A percentile compares a stretch with the other conserved stretches of the same genome.
Evolutionary conservation across 2,329 filamentous ascomycete genomes (phyloP).

Genomic region (Anisogramma anomala): DNA sequence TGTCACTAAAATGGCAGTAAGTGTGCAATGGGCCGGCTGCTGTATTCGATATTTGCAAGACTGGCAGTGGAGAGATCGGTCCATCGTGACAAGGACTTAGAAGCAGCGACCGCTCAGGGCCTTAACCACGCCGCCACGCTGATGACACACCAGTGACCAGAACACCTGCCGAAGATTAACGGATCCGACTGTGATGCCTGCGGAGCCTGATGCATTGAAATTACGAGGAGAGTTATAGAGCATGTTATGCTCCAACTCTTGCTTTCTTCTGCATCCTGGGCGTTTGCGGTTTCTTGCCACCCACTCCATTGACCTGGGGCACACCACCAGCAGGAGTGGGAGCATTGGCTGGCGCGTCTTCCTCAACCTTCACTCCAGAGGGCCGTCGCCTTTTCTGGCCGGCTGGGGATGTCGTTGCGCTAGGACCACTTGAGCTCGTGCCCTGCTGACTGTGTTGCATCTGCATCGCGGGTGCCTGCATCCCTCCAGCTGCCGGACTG

Average conservation of each 20-base stretch:
- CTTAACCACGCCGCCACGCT: slow-evolving; percentile 4
- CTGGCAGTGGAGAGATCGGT: not conserved
- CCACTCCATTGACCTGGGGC: slow-evolving; percentile 40
- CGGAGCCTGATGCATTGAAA: not conserved
- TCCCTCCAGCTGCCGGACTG: slow-evolving; percentile 49
- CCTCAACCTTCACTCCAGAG: slow-evolving; percentile 45
- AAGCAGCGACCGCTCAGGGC: no score
- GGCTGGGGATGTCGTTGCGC: slow-evolving; percentile 54
- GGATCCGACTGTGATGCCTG: no score
- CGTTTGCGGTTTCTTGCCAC: slow-evolving; percentile 42
- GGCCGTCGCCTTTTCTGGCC: slow-evolving; percentile 48
- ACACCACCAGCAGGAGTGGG: slow-evolving; percentile 33
- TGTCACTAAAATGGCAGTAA: not conserved
- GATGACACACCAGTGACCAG: slow-evolving; percentile 2
- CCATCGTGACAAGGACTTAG: not conserved
- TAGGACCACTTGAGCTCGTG: slow-evolving; percentile 53
- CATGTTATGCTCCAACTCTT: slow-evolving; percentile 29
- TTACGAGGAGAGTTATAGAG: not conserved
- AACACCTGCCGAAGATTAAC: slow-evolving; percentile 10
- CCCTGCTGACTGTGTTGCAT: slow-evolving; percentile 58
- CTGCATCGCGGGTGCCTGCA: slow-evolving; percentile 56
- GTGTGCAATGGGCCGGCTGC: not conserved
- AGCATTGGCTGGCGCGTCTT: slow-evolving; percentile 36
- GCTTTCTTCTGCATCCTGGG: slow-evolving; percentile 44
- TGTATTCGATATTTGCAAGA: not conserved